Base-by-base conservation (phyloP, 768 basidiomycete species). In the Lenzites betulinus region DNA sequence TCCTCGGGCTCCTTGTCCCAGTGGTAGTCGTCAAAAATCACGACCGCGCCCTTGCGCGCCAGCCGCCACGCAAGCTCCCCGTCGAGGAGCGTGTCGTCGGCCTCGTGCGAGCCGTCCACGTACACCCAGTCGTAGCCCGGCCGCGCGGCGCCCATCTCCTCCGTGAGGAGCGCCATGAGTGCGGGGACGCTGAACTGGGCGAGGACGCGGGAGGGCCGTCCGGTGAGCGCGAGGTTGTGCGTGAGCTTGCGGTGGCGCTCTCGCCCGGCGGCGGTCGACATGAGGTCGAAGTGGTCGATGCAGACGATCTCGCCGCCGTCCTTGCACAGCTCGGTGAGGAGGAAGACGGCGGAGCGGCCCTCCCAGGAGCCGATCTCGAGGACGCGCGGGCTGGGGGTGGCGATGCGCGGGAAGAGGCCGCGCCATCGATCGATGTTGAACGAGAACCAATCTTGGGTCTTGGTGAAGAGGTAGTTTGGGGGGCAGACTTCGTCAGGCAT, bases 301-400 rank as follows among this genome's bases (percentile, higher is more conserved):
- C 82, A 85, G 38, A 81, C 75, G 18, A 86, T 69, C 49, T 79
- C 78, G 1, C 81, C 79, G n/a, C 69, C 70, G 2, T 68, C 57
- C 12, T 69, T 67, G 69, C 81, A 82, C 47, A 85, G 77, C 30
- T 78, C 75, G n/a, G 68, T 76, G 35, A 83, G 71, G 51, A 84
- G 73, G 71, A 83, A 85, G 25, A 83, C 78, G 23, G 82, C 84
- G 0, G 85, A 86, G 38, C 84, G 78, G n/a, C 83, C 85, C 69
- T 85, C 85, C 83, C 83, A 86, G 18, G 81, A 83, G 8, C 85
- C 83, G 16, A 86, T 81, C 67, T 85, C 85, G 15, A 85, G 78
- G 1, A 73, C 78, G 18, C 83, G 78, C 12, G 85, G 83, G 1
- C 66, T 64, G 12, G 71, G 43, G 16, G 80, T 71, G 1, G 30